These are phyloP conservation scores for Phlyctochytrium arcticum DNA, from an alignment of 192 early-diverging fungal species.

Conservation along the genomic window DNA sequence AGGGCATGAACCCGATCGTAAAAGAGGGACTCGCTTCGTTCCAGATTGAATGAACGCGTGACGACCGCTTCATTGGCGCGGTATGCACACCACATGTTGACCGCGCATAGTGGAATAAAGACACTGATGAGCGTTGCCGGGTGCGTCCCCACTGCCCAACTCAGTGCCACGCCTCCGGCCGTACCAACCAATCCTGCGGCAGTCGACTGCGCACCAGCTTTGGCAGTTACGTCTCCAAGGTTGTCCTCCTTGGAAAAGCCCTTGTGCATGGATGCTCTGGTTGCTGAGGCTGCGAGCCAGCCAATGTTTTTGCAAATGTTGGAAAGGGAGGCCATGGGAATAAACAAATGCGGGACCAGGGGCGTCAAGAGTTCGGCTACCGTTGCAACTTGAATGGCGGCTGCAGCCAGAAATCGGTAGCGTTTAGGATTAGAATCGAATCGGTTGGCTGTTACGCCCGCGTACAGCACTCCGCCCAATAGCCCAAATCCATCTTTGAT, in stretches of 20 bases:
- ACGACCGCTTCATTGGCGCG: slow-evolving; percentile 62
- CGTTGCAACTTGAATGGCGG: slow-evolving; percentile 69
- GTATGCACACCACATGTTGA: slow-evolving; percentile 72
- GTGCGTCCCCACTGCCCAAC: slow-evolving; percentile 39
- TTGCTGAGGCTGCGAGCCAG: slow-evolving; percentile 77
- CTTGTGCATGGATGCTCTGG: slow-evolving; percentile 77
- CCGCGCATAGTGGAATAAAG: slow-evolving; percentile 64
- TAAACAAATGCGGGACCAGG: slow-evolving; percentile 69
- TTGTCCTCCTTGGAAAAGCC: slow-evolving; percentile 70
- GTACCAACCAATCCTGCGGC: slow-evolving; percentile 78
- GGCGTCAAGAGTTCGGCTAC: slow-evolving; percentile 77
- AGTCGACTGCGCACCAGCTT: slow-evolving; percentile 76
- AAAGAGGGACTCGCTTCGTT: slow-evolving; percentile 36
- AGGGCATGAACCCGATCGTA: background rate
- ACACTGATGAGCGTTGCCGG: slow-evolving; percentile 56
- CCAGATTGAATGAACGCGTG: slow-evolving; percentile 57
- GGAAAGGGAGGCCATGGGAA: slow-evolving; percentile 68
- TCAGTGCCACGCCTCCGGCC: slow-evolving; percentile 43
- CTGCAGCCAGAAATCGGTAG: slow-evolving; percentile 69
- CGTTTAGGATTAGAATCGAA: slow-evolving; percentile 85
- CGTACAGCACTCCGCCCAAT: slow-evolving; percentile 80
- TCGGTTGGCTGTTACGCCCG: slow-evolving; percentile 63
- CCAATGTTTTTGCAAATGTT: slow-evolving; percentile 85
- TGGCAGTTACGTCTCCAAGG: slow-evolving; percentile 81
- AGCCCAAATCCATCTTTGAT: slow-evolving; percentile 89